These are phyloP conservation scores for Diophrys appendiculata DNA, from an alignment of 73 alveolate species.

Conservation along the genomic window DNA sequence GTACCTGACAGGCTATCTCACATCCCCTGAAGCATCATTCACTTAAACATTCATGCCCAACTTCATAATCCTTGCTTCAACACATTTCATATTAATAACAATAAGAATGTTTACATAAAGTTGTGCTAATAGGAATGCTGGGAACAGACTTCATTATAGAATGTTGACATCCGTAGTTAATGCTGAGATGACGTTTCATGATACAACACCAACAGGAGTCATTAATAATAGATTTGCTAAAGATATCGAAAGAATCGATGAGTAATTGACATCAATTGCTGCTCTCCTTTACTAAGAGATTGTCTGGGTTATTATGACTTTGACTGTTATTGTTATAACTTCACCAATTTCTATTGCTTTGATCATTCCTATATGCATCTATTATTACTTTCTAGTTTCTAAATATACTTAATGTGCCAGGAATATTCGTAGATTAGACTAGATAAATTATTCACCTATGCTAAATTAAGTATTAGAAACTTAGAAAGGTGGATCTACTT, in stretches of 20 bases:
- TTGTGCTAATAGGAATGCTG: background rate
- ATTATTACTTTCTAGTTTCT: background rate
- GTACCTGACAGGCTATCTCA: background rate
- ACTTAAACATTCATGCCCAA: background rate
- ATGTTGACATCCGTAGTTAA: background rate
- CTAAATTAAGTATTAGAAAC: background rate
- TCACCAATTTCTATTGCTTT: background rate
- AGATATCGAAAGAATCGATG: constrained; percentile 73
- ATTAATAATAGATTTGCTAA: constrained; percentile 84
- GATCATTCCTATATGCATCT: background rate
- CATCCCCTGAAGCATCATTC: background rate
- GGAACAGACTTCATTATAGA: background rate
- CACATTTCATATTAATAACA: background rate
- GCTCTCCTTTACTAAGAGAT: background rate
- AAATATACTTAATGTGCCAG: background rate
- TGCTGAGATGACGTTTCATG: constrained; percentile 22
- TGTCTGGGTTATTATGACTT: background rate
- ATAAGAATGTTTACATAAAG: background rate
- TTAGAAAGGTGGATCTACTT: background rate
- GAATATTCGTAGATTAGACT: background rate
- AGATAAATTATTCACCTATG: background rate
- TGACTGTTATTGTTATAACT: background rate
- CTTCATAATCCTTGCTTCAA: background rate
- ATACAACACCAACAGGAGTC: constrained; percentile 92
- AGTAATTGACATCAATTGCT: background rate